A percentile compares a stretch with the other conserved stretches of the same genome.
These are phyloP conservation scores for Suillus spraguei DNA, from an alignment of 768 basidiomycete species.

Conservation along the genomic window DNA sequence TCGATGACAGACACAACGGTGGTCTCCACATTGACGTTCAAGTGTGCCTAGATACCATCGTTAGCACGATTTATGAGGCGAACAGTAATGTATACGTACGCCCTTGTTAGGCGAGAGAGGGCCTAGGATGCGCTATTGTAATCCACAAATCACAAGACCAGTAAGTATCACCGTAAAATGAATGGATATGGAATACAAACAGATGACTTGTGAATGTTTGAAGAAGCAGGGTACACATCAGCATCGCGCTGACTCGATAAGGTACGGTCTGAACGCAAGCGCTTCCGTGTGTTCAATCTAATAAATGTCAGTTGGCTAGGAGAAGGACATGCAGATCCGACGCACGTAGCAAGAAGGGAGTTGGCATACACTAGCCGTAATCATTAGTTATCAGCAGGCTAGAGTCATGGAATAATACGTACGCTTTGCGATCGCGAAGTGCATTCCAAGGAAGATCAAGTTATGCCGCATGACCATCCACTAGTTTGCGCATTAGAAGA, in stretches of 20 bases:
- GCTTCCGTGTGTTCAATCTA: constrained; percentile 35
- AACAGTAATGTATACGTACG: constrained; percentile 17
- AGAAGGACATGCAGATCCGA: not conserved
- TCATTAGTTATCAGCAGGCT: not conserved
- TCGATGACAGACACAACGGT: constrained; percentile 35
- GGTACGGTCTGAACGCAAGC: constrained; percentile 27
- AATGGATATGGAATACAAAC: not conserved
- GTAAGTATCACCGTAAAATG: not conserved
- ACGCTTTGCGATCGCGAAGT: constrained; percentile 38
- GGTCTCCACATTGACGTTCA: constrained; percentile 37
- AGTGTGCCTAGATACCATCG: constrained; percentile 15
- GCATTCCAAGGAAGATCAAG: constrained; percentile 38
- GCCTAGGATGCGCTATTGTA: constrained; percentile 27
- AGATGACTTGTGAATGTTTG: not conserved
- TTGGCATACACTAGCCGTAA: constrained; percentile 31
- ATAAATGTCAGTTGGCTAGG: not conserved
- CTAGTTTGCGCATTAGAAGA: constrained; percentile 12
- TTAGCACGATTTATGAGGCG: not conserved
- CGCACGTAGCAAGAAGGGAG: constrained; percentile 37
- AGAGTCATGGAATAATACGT: constrained; percentile 5
- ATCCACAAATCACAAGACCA: not conserved
- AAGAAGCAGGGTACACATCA: constrained; percentile 26
- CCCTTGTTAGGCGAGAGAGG: constrained; percentile 22
- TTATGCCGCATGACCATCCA: constrained; percentile 38
- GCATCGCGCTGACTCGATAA: constrained; percentile 32